Evolutionary conservation across 805 yeast species (phyloP).

Genomic region (Saturnispora quitensis): DNA sequence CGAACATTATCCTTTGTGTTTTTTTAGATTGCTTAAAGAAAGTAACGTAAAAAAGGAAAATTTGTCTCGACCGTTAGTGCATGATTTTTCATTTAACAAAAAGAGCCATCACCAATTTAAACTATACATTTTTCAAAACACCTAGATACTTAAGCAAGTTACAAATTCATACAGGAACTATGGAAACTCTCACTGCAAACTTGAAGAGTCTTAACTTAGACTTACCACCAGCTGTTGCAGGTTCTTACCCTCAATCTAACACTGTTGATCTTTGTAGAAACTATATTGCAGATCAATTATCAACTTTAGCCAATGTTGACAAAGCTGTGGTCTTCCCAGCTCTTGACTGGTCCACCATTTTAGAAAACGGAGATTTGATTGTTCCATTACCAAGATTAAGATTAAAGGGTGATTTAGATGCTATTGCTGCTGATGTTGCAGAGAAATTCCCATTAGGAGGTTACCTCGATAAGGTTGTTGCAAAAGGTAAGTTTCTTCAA

Average conservation of each 20-base stretch:
- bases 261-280: constrained; percentile 84
- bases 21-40: neutral
- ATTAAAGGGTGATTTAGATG: constrained; percentile 76
- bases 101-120: constrained; percentile 1
- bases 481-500: constrained; percentile 88
- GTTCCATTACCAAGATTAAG: constrained; percentile 88
- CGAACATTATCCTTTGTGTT: neutral
- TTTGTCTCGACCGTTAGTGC: neutral
- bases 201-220: constrained; percentile 21
- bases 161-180: constrained; percentile 7
- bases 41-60: neutral
- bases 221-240: constrained; percentile 38
- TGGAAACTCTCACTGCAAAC: constrained; percentile 18
- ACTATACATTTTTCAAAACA: neutral
- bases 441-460: constrained; percentile 64
- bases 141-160: neutral
- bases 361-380: constrained; percentile 88
- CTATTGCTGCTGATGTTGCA: constrained; percentile 70
- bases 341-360: constrained; percentile 75
- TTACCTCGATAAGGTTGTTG: constrained; percentile 58
- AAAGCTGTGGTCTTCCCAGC: constrained; percentile 66
- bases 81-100: constrained; percentile 7
- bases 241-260: constrained; percentile 69
- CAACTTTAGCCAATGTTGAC: constrained; percentile 65
- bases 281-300: constrained; percentile 73